Conservation (phyloP, 1,284 basidiomycete genomes). For the Schizophyllum commune region DNA sequence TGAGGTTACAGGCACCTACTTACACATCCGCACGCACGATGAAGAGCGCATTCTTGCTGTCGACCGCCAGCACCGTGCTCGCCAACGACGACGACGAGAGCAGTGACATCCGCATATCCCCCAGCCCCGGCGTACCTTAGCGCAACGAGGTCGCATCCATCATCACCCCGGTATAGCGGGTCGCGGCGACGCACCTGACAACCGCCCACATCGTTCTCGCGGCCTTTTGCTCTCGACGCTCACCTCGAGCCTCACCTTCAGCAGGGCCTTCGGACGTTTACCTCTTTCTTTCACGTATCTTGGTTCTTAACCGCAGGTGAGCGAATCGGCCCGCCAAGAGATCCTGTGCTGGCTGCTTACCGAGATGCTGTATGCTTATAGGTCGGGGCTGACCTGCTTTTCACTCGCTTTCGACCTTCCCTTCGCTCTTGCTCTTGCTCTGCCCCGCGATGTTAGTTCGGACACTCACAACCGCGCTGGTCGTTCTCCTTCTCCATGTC, state of each 20-base stretch:
- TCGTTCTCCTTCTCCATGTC: conserved; percentile 11
- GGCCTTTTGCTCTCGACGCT: background rate
- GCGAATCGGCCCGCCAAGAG: background rate
- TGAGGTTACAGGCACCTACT: too few species aligned
- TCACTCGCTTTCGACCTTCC: background rate
- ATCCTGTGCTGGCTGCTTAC: background rate
- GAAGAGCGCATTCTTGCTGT: background rate
- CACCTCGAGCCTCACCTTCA: background rate
- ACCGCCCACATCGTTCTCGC: background rate
- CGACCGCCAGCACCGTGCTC: background rate
- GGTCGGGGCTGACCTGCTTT: background rate
- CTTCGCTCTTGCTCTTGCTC: background rate
- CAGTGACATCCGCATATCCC: background rate
- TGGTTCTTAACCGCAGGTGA: background rate
- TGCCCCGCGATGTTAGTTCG: background rate
- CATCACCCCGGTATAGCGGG: background rate
- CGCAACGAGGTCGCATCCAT: background rate
- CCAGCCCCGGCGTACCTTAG: background rate
- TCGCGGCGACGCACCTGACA: background rate
- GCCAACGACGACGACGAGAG: background rate
- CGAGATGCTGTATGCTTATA: background rate
- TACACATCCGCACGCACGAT: too few species aligned
- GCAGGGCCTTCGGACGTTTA: background rate
- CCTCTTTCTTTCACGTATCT: background rate
- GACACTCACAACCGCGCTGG: conserved; percentile 8